Conservation (phyloP, 768 basidiomycete species). For the Collybiopsis luxurians region DNA sequence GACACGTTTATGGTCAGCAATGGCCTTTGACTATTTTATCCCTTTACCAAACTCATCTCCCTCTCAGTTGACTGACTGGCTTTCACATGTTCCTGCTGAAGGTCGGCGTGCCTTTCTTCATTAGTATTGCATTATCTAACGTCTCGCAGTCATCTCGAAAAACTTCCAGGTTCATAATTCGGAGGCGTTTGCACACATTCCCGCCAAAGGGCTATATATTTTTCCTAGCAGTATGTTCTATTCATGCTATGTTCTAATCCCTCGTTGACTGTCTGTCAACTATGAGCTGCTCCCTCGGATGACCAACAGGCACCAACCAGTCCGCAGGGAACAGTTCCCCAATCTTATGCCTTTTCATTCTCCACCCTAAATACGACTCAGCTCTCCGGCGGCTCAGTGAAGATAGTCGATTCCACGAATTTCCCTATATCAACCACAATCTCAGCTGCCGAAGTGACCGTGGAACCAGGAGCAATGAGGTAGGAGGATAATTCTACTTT, state of each 20-base stretch:
- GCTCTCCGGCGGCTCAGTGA: slow-evolving; percentile 46
- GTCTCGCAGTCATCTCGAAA: slow-evolving; percentile 41
- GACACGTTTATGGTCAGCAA: slow-evolving; percentile 44
- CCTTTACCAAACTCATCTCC: background rate
- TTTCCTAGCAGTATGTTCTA: slow-evolving; percentile 41
- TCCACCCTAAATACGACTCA: slow-evolving; percentile 43
- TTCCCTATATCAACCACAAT: slow-evolving; percentile 52
- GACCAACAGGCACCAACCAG: slow-evolving; percentile 32
- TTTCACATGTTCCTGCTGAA: slow-evolving; percentile 50
- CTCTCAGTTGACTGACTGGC: slow-evolving; percentile 50
- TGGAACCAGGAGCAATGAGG: slow-evolving; percentile 58
- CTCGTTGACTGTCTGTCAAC: background rate
- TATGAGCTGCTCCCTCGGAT: slow-evolving; percentile 30
- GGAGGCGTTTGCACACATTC: slow-evolving; percentile 40
- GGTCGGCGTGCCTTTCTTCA: slow-evolving; percentile 18
- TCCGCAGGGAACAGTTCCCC: slow-evolving; percentile 43
- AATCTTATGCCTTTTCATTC: slow-evolving; percentile 46
- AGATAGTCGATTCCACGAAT: slow-evolving; percentile 48
- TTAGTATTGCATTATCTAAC: background rate
- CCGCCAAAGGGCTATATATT: slow-evolving; percentile 47
- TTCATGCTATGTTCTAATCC: background rate
- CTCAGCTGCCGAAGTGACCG: slow-evolving; percentile 54
- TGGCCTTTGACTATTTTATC: background rate
- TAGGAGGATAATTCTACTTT: slow-evolving; percentile 12
- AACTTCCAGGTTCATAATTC: slow-evolving; percentile 41